phyloP scores from a whole-genome alignment of 108 stramenopile species.

The Nitzschia sp. region DNA sequence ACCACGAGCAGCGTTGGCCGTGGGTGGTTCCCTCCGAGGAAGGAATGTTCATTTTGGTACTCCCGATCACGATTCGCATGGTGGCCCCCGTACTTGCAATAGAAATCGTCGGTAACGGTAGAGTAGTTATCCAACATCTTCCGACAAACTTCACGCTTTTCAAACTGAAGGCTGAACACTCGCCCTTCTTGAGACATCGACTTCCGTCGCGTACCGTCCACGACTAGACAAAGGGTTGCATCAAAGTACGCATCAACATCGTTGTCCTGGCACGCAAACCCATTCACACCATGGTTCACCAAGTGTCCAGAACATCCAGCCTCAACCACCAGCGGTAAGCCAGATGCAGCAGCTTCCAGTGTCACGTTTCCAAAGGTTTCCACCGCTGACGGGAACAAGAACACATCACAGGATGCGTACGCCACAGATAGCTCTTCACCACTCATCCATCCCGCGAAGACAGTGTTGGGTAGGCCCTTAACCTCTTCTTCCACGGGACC shows the following conservation, averaged over 20 bases:
- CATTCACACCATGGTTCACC: constrained; percentile 52
- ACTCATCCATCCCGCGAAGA: constrained; percentile 63
- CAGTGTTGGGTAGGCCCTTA: constrained; percentile 46
- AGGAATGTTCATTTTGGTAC: constrained; percentile 42
- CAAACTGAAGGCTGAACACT: constrained; percentile 33
- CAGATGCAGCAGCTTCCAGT: constrained; percentile 82
- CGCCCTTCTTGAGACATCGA: constrained; percentile 32
- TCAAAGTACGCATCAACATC: constrained; percentile 55
- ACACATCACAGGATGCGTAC: constrained; percentile 78
- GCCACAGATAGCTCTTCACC: constrained; percentile 59
- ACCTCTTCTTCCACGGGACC: constrained; percentile 53
- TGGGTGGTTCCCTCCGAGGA: constrained; percentile 40
- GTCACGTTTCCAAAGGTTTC: constrained; percentile 89
- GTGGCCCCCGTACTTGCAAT: constrained; percentile 41
- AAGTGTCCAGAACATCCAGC: constrained; percentile 69
- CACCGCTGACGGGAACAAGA: constrained; percentile 77
- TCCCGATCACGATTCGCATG: constrained; percentile 51
- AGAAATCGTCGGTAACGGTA: constrained; percentile 50
- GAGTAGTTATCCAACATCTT: constrained; percentile 62
- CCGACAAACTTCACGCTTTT: constrained; percentile 39
- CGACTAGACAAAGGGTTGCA: constrained; percentile 37
- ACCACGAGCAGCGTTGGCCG: constrained; percentile 34
- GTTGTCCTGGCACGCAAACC: constrained; percentile 46
- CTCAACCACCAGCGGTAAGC: constrained; percentile 80
- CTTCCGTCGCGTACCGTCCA: constrained; percentile 33